phyloP scores from a whole-genome alignment of 1,139 yeast species.

The Lodderomyces jiufengensis region DNA sequence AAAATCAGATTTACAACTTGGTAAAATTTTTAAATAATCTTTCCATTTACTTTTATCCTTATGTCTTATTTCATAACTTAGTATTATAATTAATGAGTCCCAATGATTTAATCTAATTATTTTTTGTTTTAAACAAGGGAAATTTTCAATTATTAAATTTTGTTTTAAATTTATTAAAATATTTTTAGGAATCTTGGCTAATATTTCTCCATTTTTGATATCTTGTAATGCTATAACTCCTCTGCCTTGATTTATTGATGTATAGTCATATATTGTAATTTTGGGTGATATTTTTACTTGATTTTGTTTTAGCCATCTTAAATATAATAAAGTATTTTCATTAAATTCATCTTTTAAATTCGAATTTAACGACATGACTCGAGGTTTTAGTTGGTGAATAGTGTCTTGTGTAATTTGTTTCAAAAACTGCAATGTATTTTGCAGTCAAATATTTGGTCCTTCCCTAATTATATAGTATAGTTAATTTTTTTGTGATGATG shows the following conservation, averaged over 20 bases:
- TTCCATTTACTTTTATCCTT: conserved; percentile 56
- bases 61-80: conserved; percentile 53
- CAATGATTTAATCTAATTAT: conserved; percentile 57
- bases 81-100: conserved; percentile 69
- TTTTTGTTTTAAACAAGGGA: conserved; percentile 28
- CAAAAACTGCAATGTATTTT: too few species aligned
- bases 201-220: conserved; percentile 53
- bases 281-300: conserved; percentile 53
- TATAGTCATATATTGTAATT: conserved; percentile 56
- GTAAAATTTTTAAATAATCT: conserved; percentile 69
- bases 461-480: too few species aligned
- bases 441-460: too few species aligned
- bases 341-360: conserved; percentile 6
- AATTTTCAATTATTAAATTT: conserved; percentile 39
- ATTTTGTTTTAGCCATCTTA: conserved; percentile 48
- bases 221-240: conserved; percentile 67
- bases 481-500: too few species aligned
- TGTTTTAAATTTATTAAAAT: conserved; percentile 57
- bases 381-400: neutral
- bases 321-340: conserved; percentile 36
- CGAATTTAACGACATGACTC: neutral
- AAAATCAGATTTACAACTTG: conserved; percentile 42
- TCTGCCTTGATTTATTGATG: conserved; percentile 65
- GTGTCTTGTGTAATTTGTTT: too few species aligned
- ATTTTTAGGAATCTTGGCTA: conserved; percentile 67